Conservation (phyloP, 2,329 filamentous ascomycete species). For the Acarospora socialis region DNA sequence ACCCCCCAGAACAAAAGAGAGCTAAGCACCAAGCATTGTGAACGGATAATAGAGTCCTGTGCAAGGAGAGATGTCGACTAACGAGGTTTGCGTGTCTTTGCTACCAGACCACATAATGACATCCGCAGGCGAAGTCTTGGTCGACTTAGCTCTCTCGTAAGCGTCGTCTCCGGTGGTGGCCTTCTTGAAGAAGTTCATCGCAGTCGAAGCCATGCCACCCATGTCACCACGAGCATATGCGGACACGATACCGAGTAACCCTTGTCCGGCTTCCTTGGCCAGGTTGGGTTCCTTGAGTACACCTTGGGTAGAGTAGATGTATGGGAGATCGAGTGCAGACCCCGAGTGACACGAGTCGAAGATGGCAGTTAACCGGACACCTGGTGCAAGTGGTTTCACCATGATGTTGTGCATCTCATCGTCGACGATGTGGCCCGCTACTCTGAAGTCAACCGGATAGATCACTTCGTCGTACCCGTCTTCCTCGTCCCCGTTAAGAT, state of each 20-base stretch:
- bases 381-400: slow-evolving; percentile 62
- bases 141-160: slow-evolving; percentile 66
- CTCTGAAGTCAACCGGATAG: slow-evolving; percentile 59
- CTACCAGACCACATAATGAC: slow-evolving; percentile 97
- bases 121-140: slow-evolving; percentile 86
- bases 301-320: slow-evolving; percentile 53
- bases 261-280: slow-evolving; percentile 52
- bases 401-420: slow-evolving; percentile 67
- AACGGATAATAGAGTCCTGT: neutral
- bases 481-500: slow-evolving; percentile 60
- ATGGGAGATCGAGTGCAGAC: slow-evolving; percentile 51
- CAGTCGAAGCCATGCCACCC: slow-evolving; percentile 60
- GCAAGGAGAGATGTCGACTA: slow-evolving; percentile 27
- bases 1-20: too few relatives aligned
- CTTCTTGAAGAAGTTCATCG: slow-evolving; percentile 80
- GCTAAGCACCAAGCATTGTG: too few relatives aligned
- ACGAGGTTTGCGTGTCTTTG: slow-evolving; percentile 91
- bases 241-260: slow-evolving; percentile 51
- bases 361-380: slow-evolving; percentile 62
- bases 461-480: slow-evolving; percentile 68
- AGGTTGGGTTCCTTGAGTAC: slow-evolving; percentile 56
- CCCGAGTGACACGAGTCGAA: slow-evolving; percentile 57
- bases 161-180: slow-evolving; percentile 66
- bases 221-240: slow-evolving; percentile 77
- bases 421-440: slow-evolving; percentile 59